These are phyloP conservation scores for Camelina hispida DNA, from an alignment of 345 rosid genomes.

Conservation along the genomic window DNA sequence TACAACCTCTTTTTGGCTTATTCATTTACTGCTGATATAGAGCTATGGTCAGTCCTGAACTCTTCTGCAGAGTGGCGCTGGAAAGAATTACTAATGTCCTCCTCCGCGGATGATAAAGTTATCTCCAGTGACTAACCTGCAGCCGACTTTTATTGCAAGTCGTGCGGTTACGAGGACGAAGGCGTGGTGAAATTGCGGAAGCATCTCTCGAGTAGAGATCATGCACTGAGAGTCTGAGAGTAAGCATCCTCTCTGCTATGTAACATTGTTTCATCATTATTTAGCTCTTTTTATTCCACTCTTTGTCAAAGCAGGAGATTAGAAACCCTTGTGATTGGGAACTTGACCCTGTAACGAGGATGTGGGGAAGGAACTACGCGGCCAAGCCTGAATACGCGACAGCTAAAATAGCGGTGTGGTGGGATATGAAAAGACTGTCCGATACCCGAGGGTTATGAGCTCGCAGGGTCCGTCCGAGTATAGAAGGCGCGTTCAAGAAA, in stretches of 20 bases:
- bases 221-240: not conserved
- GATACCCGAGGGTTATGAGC: slow-evolving; percentile 15
- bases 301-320: too few species aligned
- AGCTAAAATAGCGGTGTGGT: not conserved
- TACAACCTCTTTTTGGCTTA: slow-evolving; percentile 17
- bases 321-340: too few species aligned
- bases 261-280: too few species aligned
- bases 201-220: not conserved
- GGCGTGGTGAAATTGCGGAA: not conserved
- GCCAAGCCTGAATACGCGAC: too few species aligned
- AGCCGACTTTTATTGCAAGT: not conserved
- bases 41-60: not conserved
- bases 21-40: accelerated
- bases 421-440: slow-evolving; percentile 29
- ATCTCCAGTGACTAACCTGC: not conserved
- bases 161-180: not conserved
- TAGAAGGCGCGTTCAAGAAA: slow-evolving; percentile 5
- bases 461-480: slow-evolving; percentile 4
- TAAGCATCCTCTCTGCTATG: too few species aligned
- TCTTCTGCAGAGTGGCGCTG: slow-evolving; percentile 20
- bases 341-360: too few species aligned
- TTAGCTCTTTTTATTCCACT: too few species aligned
- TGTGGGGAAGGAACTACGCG: too few species aligned
- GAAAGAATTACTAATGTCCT: slow-evolving; percentile 9
- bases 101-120: not conserved